Percentiles rank a stretch among this genome's conserved stretches.
Evolutionary conservation across 352 stramenopile species (phyloP).

Genomic region (Pythium phragmitis): DNA sequence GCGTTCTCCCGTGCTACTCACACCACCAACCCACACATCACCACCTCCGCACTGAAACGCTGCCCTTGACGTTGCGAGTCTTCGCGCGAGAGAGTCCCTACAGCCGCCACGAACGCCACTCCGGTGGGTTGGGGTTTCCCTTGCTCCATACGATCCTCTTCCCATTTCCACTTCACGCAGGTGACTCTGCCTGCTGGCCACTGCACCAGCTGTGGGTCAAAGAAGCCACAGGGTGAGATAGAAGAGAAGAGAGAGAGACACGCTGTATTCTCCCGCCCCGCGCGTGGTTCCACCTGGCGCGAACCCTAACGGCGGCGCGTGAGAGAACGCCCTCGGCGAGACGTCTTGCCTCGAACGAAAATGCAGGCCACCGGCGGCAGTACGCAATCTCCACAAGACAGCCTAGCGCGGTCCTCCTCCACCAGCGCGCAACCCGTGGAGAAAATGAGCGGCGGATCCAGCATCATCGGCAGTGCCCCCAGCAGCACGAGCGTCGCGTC

Average conservation of each 20-base stretch:
- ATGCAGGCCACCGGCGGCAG: background rate
- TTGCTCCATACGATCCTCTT: constrained; percentile 7
- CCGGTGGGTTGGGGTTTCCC: background rate
- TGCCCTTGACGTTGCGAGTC: background rate
- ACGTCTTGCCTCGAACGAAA: background rate
- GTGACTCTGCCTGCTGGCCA: background rate
- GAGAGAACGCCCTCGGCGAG: background rate
- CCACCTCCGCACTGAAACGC: background rate
- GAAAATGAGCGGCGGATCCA: background rate
- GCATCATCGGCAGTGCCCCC: constrained; percentile 1
- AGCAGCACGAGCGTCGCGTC: constrained; percentile 5
- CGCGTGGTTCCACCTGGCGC: no score
- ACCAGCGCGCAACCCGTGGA: background rate
- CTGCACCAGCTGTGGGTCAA: background rate
- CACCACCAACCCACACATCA: background rate
- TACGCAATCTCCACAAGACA: background rate
- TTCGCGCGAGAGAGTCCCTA: background rate
- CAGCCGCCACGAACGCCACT: background rate
- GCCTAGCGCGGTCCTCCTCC: background rate
- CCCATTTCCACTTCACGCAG: background rate
- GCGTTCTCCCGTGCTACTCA: background rate
- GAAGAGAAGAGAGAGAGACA: background rate
- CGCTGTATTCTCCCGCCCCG: no score
- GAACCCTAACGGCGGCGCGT: no score
- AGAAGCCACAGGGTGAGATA: background rate